phyloP scores from a whole-genome alignment of 208 protist genomes.

The Wallacemonas rigidus region DNA sequence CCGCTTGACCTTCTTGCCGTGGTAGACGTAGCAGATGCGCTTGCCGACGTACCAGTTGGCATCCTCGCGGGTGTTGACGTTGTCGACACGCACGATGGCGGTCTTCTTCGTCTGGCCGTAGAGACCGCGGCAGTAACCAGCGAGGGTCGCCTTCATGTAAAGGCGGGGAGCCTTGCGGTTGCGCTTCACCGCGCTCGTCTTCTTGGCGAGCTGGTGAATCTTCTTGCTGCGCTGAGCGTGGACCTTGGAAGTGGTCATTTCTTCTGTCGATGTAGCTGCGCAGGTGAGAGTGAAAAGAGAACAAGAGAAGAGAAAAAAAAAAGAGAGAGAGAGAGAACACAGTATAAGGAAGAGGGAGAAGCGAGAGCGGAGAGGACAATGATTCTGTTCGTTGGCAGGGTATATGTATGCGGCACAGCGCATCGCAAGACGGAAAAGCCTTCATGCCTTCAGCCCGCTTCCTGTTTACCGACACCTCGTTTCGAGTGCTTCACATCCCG shows the following conservation, averaged over 20 bases:
- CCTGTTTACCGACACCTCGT: too few species aligned
- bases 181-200: constrained; percentile 84
- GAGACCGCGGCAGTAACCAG: constrained; percentile 89
- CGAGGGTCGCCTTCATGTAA: constrained; percentile 92
- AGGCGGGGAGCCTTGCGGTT: constrained; percentile 87
- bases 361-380: background rate
- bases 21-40: constrained; percentile 98
- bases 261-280: background rate
- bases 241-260: constrained; percentile 74
- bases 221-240: constrained; percentile 90
- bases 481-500: too few species aligned
- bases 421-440: too few species aligned
- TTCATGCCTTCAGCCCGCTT: too few species aligned
- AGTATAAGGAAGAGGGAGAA: constrained; percentile 5
- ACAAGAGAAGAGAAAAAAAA: constrained; percentile 12
- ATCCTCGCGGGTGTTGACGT: constrained; percentile 95
- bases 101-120: constrained; percentile 95
- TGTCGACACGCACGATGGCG: constrained; percentile 96
- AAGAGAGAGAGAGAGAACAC: constrained; percentile 14
- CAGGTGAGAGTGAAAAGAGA: constrained; percentile 4
- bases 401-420: too few species aligned
- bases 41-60: constrained; percentile 99
- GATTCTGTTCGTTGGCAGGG: too few species aligned
- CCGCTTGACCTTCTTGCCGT: constrained; percentile 94
- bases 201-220: constrained; percentile 87